phyloP scores from a whole-genome alignment of 2,329 filamentous ascomycete genomes.

The Colletotrichum limetticola region DNA sequence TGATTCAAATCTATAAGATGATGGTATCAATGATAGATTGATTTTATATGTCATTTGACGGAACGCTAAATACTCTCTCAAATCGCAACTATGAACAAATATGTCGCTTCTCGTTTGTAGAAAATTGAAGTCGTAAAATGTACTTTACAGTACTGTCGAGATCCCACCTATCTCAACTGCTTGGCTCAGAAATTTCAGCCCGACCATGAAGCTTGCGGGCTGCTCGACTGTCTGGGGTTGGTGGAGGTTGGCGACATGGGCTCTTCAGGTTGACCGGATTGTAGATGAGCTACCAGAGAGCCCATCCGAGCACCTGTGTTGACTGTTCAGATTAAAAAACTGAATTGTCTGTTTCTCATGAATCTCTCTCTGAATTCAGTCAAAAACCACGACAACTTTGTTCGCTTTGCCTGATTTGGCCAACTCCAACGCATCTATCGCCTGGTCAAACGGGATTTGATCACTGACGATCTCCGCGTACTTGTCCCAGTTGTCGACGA shows the following conservation, averaged over 20 bases:
- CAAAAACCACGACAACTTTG: slow-evolving; percentile 21
- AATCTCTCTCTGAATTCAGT: not conserved
- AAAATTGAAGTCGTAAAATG: no score
- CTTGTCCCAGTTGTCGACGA: slow-evolving; percentile 19
- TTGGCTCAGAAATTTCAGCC: not conserved
- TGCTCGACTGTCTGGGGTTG: not conserved
- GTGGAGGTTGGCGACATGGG: no score
- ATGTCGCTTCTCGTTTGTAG: no score
- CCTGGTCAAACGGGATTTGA: slow-evolving; percentile 6
- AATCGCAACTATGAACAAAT: no score
- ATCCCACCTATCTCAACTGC: not conserved
- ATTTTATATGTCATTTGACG: no score
- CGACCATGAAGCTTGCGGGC: not conserved
- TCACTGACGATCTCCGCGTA: slow-evolving; percentile 21
- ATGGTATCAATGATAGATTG: no score
- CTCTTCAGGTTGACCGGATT: no score
- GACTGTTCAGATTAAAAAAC: no score
- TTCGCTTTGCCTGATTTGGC: slow-evolving; percentile 15
- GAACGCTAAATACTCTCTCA: no score
- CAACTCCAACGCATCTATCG: slow-evolving; percentile 8
- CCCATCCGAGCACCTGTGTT: no score
- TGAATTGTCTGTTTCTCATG: not conserved
- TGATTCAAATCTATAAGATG: no score
- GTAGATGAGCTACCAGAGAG: no score
- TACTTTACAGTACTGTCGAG: not conserved